Base-by-base conservation (phyloP, 441 rosid genomes). In the Gossypium schwendimanii region DNA sequence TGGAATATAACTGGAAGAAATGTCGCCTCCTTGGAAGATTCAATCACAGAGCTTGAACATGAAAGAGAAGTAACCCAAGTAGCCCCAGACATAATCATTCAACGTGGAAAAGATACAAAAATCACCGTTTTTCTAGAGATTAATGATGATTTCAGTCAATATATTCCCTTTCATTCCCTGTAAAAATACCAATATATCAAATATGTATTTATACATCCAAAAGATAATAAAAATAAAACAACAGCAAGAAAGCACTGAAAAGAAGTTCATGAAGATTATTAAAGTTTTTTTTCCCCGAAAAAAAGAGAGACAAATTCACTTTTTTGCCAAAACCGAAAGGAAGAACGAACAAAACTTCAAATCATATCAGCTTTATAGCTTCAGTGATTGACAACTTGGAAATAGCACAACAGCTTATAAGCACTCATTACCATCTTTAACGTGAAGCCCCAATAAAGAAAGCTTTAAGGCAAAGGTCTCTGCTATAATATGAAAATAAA, bases 1-100 rank as follows among this genome's bases (percentile, higher is more conserved):
- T 72, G 93, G 74, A 89, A 74, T 63, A 81, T 54, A 71, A 73
- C 17, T 1, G 91, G 78, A 76, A 83, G 10, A 23, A 88, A 82
- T n/a, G 82, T 58, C 47, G 47, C 14, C 49, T 80, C 77, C 63
- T 47, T 76, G 26, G 86, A 70, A 6, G 80, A 76, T 17, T 73
- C 73, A 52, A 77, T 74, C 64, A 62, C 78, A 5, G 89, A 63
- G 74, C 76, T 77, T 64, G 92, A 88, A 77, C 96, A 90, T 0
- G 94, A 88, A 45, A 84, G 84, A 31, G 89, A 75, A 9, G 75
- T 64, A 77, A 87, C 77, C 96, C 91, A 89, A 8, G 82, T 54
- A 36, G 75, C 53, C 33, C 88, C 78, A 72, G 83, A 44, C 76
- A 73, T 65, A 14, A 44, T 64, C 33, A 53, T 4, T 9, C 62